phyloP scores from a whole-genome alignment of 2,329 filamentous ascomycete species.

The Botrytis tulipae region DNA sequence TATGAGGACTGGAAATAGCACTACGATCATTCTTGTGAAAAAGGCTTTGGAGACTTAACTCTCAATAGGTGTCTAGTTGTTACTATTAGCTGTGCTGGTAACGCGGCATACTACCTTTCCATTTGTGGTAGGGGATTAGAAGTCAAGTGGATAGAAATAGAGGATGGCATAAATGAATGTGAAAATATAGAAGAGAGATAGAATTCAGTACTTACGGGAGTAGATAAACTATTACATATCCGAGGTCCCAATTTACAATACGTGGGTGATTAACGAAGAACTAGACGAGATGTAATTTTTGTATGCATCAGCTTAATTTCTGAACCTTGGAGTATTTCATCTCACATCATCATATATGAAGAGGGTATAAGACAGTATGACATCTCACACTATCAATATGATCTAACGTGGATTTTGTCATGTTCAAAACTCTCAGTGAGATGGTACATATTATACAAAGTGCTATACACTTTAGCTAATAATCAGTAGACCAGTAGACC shows the following conservation, averaged over 20 bases:
- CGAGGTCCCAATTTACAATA: background rate
- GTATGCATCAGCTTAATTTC: background rate
- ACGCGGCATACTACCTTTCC: background rate
- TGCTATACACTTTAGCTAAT: background rate
- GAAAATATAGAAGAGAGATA: background rate
- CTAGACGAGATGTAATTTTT: background rate
- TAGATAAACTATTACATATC: background rate
- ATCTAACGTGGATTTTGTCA: background rate
- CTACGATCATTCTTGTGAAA: conserved; percentile 29
- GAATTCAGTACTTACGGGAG: background rate
- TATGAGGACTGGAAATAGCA: conserved; percentile 22
- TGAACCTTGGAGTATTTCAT: background rate
- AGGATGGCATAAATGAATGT: background rate
- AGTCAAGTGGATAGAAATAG: background rate
- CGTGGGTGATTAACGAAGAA: background rate
- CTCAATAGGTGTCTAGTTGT: background rate
- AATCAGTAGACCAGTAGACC: background rate
- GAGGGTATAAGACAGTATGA: background rate
- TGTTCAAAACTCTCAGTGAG: background rate
- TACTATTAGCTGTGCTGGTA: background rate
- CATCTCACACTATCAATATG: no score
- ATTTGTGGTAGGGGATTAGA: background rate
- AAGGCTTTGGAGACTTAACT: conserved; percentile 20
- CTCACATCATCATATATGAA: background rate
- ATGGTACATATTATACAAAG: background rate